phyloP scores from a whole-genome alignment of 2,329 filamentous ascomycete species.

The Sporothrix protearum region DNA sequence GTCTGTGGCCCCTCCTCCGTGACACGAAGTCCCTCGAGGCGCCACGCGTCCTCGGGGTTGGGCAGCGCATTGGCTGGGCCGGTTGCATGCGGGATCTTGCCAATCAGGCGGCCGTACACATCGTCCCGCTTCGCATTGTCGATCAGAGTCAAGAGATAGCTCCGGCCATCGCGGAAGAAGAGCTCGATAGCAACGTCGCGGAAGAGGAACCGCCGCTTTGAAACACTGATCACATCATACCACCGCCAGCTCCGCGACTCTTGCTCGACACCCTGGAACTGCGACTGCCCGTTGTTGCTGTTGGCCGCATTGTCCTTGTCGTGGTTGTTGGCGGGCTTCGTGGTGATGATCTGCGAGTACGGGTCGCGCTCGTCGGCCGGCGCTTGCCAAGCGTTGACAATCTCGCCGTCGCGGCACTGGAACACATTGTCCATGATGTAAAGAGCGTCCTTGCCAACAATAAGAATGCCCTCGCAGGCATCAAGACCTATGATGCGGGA shows the following conservation, averaged over 20 bases:
- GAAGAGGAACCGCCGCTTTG: conserved; percentile 91
- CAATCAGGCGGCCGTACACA: conserved; percentile 69
- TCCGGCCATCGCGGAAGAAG: conserved; percentile 95
- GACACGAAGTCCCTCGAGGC: conserved; percentile 76
- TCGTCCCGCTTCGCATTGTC: conserved; percentile 72
- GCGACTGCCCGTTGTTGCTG: conserved; percentile 19
- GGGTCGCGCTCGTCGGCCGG: conserved; percentile 88
- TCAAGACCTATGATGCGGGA: conserved; percentile 92
- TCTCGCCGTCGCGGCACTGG: conserved; percentile 89
- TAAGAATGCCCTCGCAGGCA: conserved; percentile 87
- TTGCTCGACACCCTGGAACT: conserved; percentile 60
- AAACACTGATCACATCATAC: conserved; percentile 91
- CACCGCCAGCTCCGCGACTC: conserved; percentile 89
- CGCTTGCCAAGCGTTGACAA: conserved; percentile 94
- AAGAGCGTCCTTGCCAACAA: conserved; percentile 84
- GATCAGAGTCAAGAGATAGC: conserved; percentile 85
- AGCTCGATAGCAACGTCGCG: conserved; percentile 94
- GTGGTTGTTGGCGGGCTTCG: conserved; percentile 40
- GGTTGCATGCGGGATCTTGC: conserved; percentile 75
- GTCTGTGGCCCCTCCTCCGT: conserved; percentile 57
- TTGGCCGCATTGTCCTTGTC: conserved; percentile 51
- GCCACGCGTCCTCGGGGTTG: conserved; percentile 85
- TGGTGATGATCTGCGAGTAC: conserved; percentile 88
- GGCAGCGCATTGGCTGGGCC: conserved; percentile 64
- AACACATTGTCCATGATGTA: conserved; percentile 98